phyloP scores from a whole-genome alignment of 257 asterid genomes.

The Capsicum baccatum region DNA sequence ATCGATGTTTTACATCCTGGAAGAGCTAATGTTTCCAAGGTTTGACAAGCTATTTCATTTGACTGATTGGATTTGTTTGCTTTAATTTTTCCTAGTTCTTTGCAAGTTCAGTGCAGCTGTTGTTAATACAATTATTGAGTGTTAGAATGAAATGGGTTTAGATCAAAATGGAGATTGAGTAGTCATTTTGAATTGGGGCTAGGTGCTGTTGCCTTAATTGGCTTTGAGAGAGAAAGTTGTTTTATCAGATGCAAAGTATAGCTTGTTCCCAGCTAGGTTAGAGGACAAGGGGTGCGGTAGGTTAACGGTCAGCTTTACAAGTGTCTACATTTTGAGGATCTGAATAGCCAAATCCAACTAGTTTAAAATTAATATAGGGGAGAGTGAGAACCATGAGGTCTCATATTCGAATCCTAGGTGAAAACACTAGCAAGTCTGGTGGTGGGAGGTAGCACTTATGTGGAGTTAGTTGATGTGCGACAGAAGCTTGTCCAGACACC shows the following conservation, averaged over 20 bases:
- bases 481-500: background rate
- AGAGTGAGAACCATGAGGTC: too few species aligned
- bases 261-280: background rate
- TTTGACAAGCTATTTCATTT: conserved; percentile 21
- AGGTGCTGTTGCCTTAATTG: too few species aligned
- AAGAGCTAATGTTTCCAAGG: conserved; percentile 75
- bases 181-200: background rate
- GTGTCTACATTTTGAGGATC: background rate
- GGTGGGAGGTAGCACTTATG: too few species aligned
- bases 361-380: background rate
- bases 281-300: background rate
- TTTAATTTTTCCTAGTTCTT: background rate
- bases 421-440: too few species aligned
- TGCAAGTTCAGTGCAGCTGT: background rate
- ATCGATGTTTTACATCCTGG: conserved; percentile 79
- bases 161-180: background rate
- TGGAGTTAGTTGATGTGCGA: background rate
- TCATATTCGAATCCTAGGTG: too few species aligned
- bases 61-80: background rate
- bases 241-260: background rate
- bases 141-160: background rate
- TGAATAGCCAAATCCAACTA: background rate
- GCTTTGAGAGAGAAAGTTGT: background rate
- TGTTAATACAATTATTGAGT: background rate
- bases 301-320: background rate